Evolutionary conservation across 257 asterid species (phyloP).

Genomic region (Nicotiana attenuata): DNA sequence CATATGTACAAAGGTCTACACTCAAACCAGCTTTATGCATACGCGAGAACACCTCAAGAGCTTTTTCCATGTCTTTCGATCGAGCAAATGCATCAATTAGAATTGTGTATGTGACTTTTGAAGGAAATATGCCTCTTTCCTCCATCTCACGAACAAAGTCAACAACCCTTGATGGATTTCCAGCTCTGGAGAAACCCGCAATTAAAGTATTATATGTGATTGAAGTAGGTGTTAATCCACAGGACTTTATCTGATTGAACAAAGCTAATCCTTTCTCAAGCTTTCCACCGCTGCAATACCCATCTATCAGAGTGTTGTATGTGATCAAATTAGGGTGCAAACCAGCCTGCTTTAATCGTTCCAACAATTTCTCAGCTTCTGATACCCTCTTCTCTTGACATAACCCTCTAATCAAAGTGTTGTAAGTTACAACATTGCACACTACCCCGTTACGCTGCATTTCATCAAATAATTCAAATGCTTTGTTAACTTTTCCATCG

Average conservation of each 20-base stretch:
- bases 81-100: slow-evolving; percentile 61
- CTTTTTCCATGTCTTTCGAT: slow-evolving; percentile 56
- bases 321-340: slow-evolving; percentile 54
- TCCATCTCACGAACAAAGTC: slow-evolving; percentile 66
- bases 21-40: slow-evolving; percentile 45
- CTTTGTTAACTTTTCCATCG: slow-evolving; percentile 34
- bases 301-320: slow-evolving; percentile 55
- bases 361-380: slow-evolving; percentile 43
- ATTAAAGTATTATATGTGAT: slow-evolving; percentile 59
- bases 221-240: slow-evolving; percentile 51
- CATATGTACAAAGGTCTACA: slow-evolving; percentile 59
- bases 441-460: slow-evolving; percentile 53
- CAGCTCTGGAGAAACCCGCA: slow-evolving; percentile 48
- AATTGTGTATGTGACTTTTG: slow-evolving; percentile 70
- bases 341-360: slow-evolving; percentile 51
- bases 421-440: slow-evolving; percentile 59
- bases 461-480: slow-evolving; percentile 46
- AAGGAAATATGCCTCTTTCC: slow-evolving; percentile 58
- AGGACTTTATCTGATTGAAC: slow-evolving; percentile 44
- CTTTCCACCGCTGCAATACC: slow-evolving; percentile 47
- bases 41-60: slow-evolving; percentile 40
- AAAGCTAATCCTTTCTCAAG: slow-evolving; percentile 40
- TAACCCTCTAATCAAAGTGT: slow-evolving; percentile 61
- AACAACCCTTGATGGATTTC: slow-evolving; percentile 29
- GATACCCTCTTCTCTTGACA: slow-evolving; percentile 35